Evolutionary conservation across 352 stramenopile species (phyloP), one percentile per base, ranked within the genome.

Genomic region (Phytopythium helicoides): DNA sequence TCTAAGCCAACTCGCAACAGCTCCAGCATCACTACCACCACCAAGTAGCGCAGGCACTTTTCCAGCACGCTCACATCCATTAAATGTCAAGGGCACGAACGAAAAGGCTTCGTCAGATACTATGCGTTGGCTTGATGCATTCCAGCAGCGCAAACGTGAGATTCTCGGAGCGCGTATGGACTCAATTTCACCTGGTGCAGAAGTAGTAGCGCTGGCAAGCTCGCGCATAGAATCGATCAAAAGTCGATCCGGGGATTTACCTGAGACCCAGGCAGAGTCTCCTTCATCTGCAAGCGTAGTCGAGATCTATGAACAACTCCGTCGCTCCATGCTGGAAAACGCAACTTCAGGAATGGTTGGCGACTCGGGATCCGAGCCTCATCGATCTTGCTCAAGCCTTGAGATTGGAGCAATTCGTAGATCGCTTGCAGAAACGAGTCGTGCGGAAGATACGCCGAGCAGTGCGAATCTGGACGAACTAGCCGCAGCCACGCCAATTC

Each of bases 111-210:
- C 12, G 7, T 78, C 76, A 2, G 73, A 87, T 35, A 64, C 77
- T 10, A 76, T 85, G 56, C 76, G 53, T 18, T 92, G 81, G 81
- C 56, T 92, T 4, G 71, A 79, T 36, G 54, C 62, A 0, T 92
- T 87, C 57, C 70, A 68, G 22, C 73, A 89, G 54, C 73, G 79
- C 7, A 89, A 89, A 56, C 62, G 67, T 39, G 67, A 86, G 31
- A 92, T 92, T 25, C 66, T 89, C 16, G 60, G 71, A 26, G 60
- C 48, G 45, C 55, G 38, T 14, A 63, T 70, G 46, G 60, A 70
- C 61, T 60, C 51, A 19, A 56, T 71, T 21, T 33, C 25, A 16
- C 38, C 39, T 3, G 28, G 44, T 52, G 12, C 35, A 18, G 41
- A 36, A 1, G 23, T 48, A 7, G 11, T 36, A 14, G 23, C 25